Evolutionary conservation across 2,329 filamentous ascomycete species (phyloP).

Genomic region (Dactylella cylindrospora): DNA sequence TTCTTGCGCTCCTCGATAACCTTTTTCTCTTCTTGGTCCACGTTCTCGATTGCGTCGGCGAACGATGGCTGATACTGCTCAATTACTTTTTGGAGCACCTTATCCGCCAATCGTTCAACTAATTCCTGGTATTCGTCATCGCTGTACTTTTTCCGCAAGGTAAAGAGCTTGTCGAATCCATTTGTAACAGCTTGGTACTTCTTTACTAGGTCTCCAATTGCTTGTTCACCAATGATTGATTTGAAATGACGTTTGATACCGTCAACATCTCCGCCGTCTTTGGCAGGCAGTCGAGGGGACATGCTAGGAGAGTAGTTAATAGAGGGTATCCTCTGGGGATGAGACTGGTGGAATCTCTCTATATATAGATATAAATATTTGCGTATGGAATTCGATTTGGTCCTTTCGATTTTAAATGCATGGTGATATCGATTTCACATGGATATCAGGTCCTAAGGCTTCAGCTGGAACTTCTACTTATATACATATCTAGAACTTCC

Average conservation of each 20-base stretch:
- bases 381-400: too few relatives aligned
- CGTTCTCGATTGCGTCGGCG: neutral
- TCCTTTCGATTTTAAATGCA: too few relatives aligned
- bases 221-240: neutral
- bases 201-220: neutral
- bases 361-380: too few relatives aligned
- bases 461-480: too few relatives aligned
- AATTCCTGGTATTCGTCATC: conserved; percentile 3
- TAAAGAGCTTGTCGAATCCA: neutral
- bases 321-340: too few relatives aligned
- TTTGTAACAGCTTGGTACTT: neutral
- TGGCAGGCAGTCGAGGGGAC: neutral
- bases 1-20: neutral
- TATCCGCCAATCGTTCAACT: neutral
- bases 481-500: too few relatives aligned
- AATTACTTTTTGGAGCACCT: neutral
- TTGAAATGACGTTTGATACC: neutral
- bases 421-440: too few relatives aligned
- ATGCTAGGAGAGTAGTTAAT: too few relatives aligned
- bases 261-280: neutral
- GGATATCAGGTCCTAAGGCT: too few relatives aligned
- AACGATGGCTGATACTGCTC: neutral
- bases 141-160: neutral
- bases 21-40: conserved; percentile 3
- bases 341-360: too few relatives aligned